phyloP scores from a whole-genome alignment of 1,284 basidiomycete genomes.

The Cystobasidium pallidum region DNA sequence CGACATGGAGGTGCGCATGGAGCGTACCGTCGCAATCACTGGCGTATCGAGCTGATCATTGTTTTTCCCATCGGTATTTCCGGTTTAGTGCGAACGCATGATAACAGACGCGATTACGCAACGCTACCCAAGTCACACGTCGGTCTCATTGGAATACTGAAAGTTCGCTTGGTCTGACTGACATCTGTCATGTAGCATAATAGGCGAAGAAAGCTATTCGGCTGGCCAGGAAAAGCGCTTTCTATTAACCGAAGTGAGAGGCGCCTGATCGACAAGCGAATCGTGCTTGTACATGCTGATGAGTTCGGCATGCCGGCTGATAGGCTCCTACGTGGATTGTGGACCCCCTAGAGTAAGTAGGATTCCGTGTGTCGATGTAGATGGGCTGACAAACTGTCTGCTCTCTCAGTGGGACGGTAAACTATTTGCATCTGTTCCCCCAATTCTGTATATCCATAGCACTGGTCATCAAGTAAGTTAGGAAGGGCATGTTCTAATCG shows the following conservation, averaged over 20 bases:
- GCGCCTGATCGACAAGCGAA: neutral
- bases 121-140: slow-evolving; percentile 50
- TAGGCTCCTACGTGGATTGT: slow-evolving; percentile 54
- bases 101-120: slow-evolving; percentile 47
- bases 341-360: slow-evolving; percentile 53
- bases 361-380: neutral
- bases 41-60: neutral
- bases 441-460: slow-evolving; percentile 51
- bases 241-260: slow-evolving; percentile 49
- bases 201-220: slow-evolving; percentile 52
- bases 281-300: neutral
- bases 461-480: slow-evolving; percentile 51
- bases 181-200: slow-evolving; percentile 45
- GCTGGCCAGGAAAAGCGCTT: slow-evolving; percentile 52
- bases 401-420: slow-evolving; percentile 50
- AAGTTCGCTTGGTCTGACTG: neutral
- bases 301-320: neutral
- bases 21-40: neutral
- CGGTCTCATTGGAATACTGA: neutral
- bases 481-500: neutral
- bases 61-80: neutral
- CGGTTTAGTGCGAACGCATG: slow-evolving; percentile 45
- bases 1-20: slow-evolving; percentile 45
- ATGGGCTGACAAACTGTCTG: too few relatives aligned
- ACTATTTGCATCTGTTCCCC: slow-evolving; percentile 51